Conservation (phyloP, 495 filamentous ascomycete species). For the Xylaria scruposa region DNA sequence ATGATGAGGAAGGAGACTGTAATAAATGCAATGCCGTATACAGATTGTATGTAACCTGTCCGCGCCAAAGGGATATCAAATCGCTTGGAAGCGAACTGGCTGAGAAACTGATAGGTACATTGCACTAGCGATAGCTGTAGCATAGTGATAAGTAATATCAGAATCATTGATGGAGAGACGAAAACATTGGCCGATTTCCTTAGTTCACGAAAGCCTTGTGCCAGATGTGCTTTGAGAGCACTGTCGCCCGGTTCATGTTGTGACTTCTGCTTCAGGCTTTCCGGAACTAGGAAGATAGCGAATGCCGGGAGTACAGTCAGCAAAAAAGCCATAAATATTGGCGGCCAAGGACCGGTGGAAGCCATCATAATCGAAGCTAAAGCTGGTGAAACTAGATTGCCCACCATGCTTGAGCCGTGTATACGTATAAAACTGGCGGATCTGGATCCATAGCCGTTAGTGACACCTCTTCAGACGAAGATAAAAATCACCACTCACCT, state of each 20-base stretch:
- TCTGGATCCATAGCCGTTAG: slow-evolving; percentile 27
- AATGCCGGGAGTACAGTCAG: slow-evolving; percentile 38
- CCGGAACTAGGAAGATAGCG: slow-evolving; percentile 50
- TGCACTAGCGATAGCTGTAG: slow-evolving; percentile 31
- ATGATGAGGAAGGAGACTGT: slow-evolving; percentile 36
- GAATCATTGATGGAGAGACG: slow-evolving; percentile 30
- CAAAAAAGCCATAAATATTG: slow-evolving; percentile 47
- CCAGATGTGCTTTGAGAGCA: slow-evolving; percentile 28
- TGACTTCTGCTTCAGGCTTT: slow-evolving; percentile 44
- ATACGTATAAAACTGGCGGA: slow-evolving; percentile 61
- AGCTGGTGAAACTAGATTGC: slow-evolving; percentile 58
- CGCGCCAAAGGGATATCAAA: slow-evolving; percentile 37
- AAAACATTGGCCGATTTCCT: slow-evolving; percentile 33
- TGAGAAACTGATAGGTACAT: slow-evolving; percentile 40
- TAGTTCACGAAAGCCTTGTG: slow-evolving; percentile 29
- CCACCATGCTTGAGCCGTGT: slow-evolving; percentile 54
- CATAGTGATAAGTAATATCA: slow-evolving; percentile 36
- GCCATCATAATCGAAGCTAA: slow-evolving; percentile 64
- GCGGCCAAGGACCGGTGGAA: slow-evolving; percentile 61
- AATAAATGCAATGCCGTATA: slow-evolving; percentile 38
- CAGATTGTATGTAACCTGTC: slow-evolving; percentile 41
- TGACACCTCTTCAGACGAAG: not conserved
- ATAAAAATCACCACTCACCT: slow-evolving; percentile 44
- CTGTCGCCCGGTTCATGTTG: not conserved
- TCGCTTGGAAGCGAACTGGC: slow-evolving; percentile 40